These are phyloP conservation scores for Penicillium brasilianum DNA, from an alignment of 2,329 filamentous ascomycete species.

Conservation along the genomic window DNA sequence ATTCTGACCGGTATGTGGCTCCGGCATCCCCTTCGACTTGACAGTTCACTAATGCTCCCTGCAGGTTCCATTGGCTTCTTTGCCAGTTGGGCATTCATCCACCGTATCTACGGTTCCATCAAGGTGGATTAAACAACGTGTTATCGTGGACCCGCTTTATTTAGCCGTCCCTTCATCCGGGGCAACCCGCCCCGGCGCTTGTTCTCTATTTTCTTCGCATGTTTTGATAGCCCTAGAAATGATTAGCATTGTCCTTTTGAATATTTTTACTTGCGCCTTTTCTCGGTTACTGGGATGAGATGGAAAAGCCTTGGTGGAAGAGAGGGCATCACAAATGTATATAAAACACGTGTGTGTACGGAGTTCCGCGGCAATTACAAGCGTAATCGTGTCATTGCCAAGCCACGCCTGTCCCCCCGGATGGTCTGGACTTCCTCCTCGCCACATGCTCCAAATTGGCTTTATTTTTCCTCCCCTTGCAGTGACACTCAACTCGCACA, in stretches of 20 bases:
- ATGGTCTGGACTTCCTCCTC: constrained; percentile 28
- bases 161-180: constrained; percentile 7
- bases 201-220: constrained; percentile 3
- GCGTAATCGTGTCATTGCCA: constrained; percentile 24
- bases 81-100: constrained; percentile 90
- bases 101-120: constrained; percentile 95
- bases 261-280: background rate
- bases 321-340: background rate
- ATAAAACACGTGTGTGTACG: background rate
- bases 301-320: constrained; percentile 6
- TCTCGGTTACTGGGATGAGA: constrained; percentile 2
- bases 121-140: constrained; percentile 79
- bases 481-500: background rate
- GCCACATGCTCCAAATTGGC: constrained; percentile 11
- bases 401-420: constrained; percentile 28
- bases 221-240: constrained; percentile 15
- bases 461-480: background rate
- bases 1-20: constrained; percentile 81
- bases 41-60: constrained; percentile 10
- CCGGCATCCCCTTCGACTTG: background rate
- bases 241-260: background rate
- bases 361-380: background rate
- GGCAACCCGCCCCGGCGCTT: constrained; percentile 8
- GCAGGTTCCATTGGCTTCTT: constrained; percentile 94
- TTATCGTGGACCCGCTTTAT: constrained; percentile 1